Evolutionary conservation across 805 yeast genomes (phyloP).

Genomic region (Sungouiozyma ichnusensis): DNA sequence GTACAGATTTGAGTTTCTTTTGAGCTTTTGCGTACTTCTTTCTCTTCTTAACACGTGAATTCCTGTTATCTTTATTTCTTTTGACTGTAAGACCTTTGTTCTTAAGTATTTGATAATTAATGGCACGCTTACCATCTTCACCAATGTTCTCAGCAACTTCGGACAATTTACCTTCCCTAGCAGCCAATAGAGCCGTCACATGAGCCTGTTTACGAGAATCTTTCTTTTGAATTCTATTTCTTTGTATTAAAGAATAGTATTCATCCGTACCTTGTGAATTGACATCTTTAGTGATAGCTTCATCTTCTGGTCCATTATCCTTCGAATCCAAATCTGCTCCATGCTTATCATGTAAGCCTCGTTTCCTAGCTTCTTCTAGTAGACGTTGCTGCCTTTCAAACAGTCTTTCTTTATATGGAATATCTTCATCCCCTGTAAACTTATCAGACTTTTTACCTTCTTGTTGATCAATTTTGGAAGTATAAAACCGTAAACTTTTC

Average conservation of each 20-base stretch:
- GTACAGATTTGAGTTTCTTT: conserved; percentile 82
- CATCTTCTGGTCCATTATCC: conserved; percentile 41
- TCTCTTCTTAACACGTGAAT: conserved; percentile 96
- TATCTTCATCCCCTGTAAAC: conserved; percentile 74
- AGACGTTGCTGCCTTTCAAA: conserved; percentile 85
- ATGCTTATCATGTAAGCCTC: conserved; percentile 53
- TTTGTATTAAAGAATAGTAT: conserved; percentile 48
- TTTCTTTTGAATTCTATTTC: conserved; percentile 38
- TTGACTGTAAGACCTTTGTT: conserved; percentile 93
- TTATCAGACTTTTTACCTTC: conserved; percentile 49
- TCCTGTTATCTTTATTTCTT: conserved; percentile 87
- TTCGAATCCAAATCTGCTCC: conserved; percentile 48
- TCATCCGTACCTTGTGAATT: conserved; percentile 42
- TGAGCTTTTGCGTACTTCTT: conserved; percentile 90
- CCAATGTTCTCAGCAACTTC: conserved; percentile 57
- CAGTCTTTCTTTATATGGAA: conserved; percentile 84
- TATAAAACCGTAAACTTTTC: conserved; percentile 83
- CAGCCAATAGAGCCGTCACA: conserved; percentile 60
- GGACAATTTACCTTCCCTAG: conserved; percentile 72
- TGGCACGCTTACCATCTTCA: conserved; percentile 83
- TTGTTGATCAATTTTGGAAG: conserved; percentile 89
- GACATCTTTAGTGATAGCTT: conserved; percentile 31
- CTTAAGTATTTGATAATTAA: conserved; percentile 88
- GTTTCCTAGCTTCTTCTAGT: conserved; percentile 75
- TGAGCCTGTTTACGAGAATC: conserved; percentile 53